Conservation (phyloP, 257 asterid species). For the Jasminum sambac region DNA sequence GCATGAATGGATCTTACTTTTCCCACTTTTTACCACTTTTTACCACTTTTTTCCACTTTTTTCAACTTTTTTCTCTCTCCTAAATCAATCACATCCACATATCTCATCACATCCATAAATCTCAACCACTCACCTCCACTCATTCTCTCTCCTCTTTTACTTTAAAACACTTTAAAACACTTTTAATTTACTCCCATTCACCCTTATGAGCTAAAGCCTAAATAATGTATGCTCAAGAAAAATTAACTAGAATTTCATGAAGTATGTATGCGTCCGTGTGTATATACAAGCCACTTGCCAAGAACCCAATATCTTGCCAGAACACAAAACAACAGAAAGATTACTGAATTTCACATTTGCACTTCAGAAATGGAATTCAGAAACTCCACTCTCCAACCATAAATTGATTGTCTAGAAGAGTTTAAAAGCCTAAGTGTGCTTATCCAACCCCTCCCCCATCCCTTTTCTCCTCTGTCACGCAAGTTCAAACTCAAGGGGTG, state of each 20-base stretch:
- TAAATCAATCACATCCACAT: too few species aligned
- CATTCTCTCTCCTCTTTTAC: too few species aligned
- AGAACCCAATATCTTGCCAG: not conserved
- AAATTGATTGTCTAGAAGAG: not conserved
- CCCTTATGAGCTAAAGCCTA: not conserved
- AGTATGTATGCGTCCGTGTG: too few species aligned
- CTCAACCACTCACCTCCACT: too few species aligned
- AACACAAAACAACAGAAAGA: not conserved
- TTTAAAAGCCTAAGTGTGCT: not conserved
- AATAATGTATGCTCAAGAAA: not conserved
- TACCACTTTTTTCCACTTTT: too few species aligned
- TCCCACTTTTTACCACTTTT: too few species aligned
- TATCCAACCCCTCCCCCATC: not conserved
- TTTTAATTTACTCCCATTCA: too few species aligned
- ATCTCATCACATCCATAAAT: too few species aligned
- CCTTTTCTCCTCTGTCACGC: not conserved
- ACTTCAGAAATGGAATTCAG: not conserved
- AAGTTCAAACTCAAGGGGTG: not conserved
- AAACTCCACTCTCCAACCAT: not conserved
- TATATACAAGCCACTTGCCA: not conserved
- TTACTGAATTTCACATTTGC: not conserved
- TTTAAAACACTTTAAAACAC: too few species aligned
- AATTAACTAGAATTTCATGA: not conserved
- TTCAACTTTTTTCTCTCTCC: too few species aligned
- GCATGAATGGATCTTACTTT: too few species aligned